These are phyloP conservation scores for Podospora didyma DNA, from an alignment of 495 filamentous ascomycete species.

Conservation along the genomic window DNA sequence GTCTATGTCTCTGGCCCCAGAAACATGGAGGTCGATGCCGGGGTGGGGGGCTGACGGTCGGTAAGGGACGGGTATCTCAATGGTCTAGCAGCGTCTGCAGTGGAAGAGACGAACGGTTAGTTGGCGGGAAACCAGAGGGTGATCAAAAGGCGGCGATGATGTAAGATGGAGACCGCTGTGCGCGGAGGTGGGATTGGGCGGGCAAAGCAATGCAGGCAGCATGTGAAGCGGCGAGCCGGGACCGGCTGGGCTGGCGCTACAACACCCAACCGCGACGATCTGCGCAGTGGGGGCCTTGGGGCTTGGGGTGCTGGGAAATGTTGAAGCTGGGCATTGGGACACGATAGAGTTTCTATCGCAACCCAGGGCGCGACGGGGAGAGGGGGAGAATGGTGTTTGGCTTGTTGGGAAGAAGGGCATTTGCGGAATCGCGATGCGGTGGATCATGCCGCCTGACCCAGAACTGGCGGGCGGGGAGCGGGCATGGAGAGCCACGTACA, in stretches of 20 bases:
- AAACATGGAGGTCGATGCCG: constrained; percentile 11
- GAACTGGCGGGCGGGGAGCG: neutral
- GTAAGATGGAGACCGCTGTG: constrained; percentile 1
- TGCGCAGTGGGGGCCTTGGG: no score
- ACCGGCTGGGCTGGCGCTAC: no score
- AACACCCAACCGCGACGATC: neutral
- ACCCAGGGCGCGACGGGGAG: no score
- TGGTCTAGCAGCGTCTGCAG: constrained; percentile 22
- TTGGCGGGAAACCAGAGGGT: neutral
- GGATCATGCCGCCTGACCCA: neutral
- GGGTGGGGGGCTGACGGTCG: neutral
- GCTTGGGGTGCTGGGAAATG: neutral
- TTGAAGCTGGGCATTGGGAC: neutral
- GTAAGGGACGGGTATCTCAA: constrained; percentile 26
- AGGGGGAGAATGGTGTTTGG: no score
- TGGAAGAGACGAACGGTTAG: constrained; percentile 7
- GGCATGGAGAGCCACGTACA: constrained; percentile 14
- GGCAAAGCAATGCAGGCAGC: neutral
- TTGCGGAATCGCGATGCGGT: neutral
- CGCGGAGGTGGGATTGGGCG: neutral
- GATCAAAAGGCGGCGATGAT: constrained; percentile 5
- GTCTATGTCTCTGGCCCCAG: constrained; percentile 2
- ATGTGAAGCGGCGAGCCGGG: neutral
- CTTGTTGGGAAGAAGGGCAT: neutral
- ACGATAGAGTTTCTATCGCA: no score